These are phyloP conservation scores for Sclerospora graminicola DNA, from an alignment of 352 stramenopile species.

Conservation along the genomic window DNA sequence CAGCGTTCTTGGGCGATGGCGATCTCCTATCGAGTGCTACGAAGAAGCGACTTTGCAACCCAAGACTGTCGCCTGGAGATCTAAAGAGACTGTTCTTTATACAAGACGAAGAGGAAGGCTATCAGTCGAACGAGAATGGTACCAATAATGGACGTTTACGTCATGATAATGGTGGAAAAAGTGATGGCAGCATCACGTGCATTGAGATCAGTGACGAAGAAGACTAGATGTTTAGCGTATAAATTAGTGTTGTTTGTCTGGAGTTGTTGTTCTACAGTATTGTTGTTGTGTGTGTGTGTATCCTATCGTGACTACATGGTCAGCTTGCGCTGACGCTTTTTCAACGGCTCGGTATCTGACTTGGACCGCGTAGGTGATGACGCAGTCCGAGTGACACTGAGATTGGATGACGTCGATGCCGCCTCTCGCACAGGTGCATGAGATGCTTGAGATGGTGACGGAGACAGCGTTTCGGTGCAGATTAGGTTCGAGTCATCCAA, in stretches of 20 bases:
- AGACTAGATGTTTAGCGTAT: conserved; percentile 8
- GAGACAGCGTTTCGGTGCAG: conserved; percentile 24
- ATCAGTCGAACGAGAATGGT: not conserved
- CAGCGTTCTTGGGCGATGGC: conserved; percentile 55
- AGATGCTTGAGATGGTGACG: conserved; percentile 17
- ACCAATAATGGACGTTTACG: not conserved
- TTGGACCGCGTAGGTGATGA: conserved; percentile 18
- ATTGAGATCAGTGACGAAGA: conserved; percentile 23
- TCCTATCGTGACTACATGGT: conserved; percentile 14
- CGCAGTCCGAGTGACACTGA: conserved; percentile 18
- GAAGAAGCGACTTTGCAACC: conserved; percentile 18
- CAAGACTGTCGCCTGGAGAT: conserved; percentile 32
- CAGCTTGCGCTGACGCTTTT: conserved; percentile 23
- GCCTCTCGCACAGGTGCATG: conserved; percentile 6
- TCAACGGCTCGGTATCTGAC: conserved; percentile 9
- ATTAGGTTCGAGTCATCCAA: conserved; percentile 19
- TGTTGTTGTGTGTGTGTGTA: conserved; percentile 18
- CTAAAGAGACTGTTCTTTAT: conserved; percentile 41
- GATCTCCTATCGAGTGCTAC: conserved; percentile 8
- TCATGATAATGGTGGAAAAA: conserved; percentile 2
- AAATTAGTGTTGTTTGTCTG: conserved; percentile 25
- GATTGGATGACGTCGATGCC: conserved; percentile 12
- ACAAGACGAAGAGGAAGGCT: conserved; percentile 10
- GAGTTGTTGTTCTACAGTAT: conserved; percentile 17
- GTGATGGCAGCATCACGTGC: conserved; percentile 19